Percentiles rank a stretch among this genome's conserved stretches.
Conservation (phyloP, 768 basidiomycete genomes). For the Russula sp. region DNA sequence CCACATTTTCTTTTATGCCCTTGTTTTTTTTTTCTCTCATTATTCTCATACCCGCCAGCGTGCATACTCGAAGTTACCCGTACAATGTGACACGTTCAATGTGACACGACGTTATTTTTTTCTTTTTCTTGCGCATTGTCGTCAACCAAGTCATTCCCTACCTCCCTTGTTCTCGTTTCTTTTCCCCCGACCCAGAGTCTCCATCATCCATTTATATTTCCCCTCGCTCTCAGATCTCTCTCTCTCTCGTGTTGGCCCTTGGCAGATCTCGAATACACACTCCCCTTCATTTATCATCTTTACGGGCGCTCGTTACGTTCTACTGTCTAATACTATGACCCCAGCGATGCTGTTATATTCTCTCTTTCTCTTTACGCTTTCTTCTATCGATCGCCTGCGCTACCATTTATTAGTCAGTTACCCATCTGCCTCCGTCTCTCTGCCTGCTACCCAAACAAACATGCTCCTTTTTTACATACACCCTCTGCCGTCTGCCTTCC, state of each 20-base stretch:
- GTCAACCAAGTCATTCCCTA: background rate
- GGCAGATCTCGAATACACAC: background rate
- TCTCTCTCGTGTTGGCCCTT: background rate
- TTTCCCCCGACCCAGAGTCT: background rate
- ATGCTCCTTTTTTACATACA: background rate
- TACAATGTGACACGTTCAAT: constrained; percentile 14
- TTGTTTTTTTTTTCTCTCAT: background rate
- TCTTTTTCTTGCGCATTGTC: background rate
- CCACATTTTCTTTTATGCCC: background rate
- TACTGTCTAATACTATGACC: background rate
- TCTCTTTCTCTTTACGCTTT: background rate
- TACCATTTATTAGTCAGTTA: background rate
- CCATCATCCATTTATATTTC: background rate
- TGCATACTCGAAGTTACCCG: background rate
- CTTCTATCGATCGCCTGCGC: background rate
- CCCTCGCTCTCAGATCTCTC: too few relatives aligned
- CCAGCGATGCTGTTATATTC: constrained; percentile 11
- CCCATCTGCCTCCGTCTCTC: background rate
- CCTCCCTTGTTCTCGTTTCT: background rate
- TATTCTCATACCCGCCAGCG: constrained; percentile 4
- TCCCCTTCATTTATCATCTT: background rate
- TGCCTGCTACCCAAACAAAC: too few relatives aligned
- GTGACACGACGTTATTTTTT: constrained; percentile 1
- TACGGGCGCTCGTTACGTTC: background rate
- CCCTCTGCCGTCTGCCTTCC: too few relatives aligned